phyloP scores from a whole-genome alignment of 1,284 basidiomycete species.

The Xerocomus nothofagi region DNA sequence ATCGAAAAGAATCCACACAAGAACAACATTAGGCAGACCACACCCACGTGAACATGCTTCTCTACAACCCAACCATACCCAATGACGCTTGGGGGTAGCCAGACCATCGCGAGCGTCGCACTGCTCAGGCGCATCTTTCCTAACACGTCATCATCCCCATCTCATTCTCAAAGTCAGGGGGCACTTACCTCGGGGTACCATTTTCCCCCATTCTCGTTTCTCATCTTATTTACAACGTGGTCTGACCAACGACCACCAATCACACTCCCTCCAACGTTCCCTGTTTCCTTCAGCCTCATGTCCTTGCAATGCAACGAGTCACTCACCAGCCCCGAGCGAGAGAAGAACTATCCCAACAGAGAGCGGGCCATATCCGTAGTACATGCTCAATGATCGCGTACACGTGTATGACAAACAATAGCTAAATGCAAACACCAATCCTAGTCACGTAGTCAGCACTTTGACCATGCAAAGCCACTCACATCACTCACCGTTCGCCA shows the following conservation, averaged over 20 bases:
- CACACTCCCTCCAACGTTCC: conserved; percentile 68
- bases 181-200: conserved; percentile 64
- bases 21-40: conserved; percentile 63
- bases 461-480: background rate
- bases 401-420: conserved; percentile 75
- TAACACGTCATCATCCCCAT: background rate
- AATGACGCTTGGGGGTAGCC: conserved; percentile 60
- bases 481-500: conserved; percentile 62
- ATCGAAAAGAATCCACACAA: conserved; percentile 68
- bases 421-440: conserved; percentile 70
- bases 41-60: conserved; percentile 61
- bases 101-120: conserved; percentile 52
- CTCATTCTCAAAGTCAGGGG: background rate
- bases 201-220: conserved; percentile 58
- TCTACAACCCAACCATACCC: conserved; percentile 79
- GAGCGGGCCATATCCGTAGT: conserved; percentile 71
- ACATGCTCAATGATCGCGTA: conserved; percentile 60
- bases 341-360: conserved; percentile 77
- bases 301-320: background rate
- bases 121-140: conserved; percentile 71
- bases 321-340: conserved; percentile 67
- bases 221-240: conserved; percentile 54
- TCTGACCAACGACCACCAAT: conserved; percentile 82
- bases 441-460: conserved; percentile 36
- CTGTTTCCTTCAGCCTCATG: conserved; percentile 33